These are phyloP conservation scores for Metschnikowia continentalis DNA, from an alignment of 805 yeast species.

Conservation along the genomic window DNA sequence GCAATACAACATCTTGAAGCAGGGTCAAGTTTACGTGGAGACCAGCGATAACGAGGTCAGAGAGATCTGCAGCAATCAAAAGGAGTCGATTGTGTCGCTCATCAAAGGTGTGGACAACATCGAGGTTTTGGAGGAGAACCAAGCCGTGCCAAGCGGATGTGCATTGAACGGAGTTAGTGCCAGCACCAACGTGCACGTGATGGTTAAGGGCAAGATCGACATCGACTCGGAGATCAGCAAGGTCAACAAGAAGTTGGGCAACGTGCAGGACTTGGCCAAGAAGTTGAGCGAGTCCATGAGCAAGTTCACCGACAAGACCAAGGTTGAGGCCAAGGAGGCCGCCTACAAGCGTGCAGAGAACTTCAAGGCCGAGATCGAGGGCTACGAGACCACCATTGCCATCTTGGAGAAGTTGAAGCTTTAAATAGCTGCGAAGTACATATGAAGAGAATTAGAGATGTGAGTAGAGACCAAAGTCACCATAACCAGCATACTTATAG, in stretches of 20 bases:
- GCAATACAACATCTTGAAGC: constrained; percentile 83
- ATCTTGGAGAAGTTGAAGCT: constrained; percentile 76
- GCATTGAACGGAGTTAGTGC: constrained; percentile 80
- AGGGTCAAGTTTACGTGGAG: constrained; percentile 83
- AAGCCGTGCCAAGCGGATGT: constrained; percentile 81
- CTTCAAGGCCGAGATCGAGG: constrained; percentile 81
- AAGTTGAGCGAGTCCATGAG: constrained; percentile 68
- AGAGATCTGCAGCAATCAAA: constrained; percentile 62
- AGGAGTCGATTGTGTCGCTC: constrained; percentile 82
- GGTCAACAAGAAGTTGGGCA: constrained; percentile 71
- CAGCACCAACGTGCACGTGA: constrained; percentile 77
- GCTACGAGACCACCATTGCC: constrained; percentile 78
- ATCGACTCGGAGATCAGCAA: constrained; percentile 85
- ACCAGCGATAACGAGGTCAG: constrained; percentile 46
- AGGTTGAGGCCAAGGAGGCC: constrained; percentile 71
- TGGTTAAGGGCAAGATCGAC: constrained; percentile 93
- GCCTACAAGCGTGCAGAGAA: constrained; percentile 67
- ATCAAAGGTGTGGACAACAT: constrained; percentile 85
- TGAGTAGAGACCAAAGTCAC: no score
- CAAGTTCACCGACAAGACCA: constrained; percentile 86
- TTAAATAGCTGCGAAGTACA: constrained; percentile 11
- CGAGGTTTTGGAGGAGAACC: constrained; percentile 51
- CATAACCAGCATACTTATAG: no score
- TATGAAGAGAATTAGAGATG: no score
- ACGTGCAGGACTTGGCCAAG: constrained; percentile 55